Evolutionary conservation across 2,329 filamentous ascomycete species (phyloP).

Genomic region (Zelopaecilomyces penicillatus): DNA sequence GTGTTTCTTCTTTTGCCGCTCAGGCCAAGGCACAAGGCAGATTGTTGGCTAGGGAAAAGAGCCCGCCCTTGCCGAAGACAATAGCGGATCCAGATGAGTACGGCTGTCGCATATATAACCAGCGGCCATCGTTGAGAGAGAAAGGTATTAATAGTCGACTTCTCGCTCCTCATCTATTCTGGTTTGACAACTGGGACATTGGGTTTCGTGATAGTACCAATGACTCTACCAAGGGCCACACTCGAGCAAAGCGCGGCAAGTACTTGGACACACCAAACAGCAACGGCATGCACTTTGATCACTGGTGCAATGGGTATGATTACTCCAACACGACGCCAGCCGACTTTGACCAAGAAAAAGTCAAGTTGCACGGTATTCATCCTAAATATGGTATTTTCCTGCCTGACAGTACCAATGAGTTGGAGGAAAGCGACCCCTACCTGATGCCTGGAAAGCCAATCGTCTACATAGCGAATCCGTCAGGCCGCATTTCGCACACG

Average conservation of each 20-base stretch:
- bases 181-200: slow-evolving; percentile 46
- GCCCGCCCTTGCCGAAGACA: slow-evolving; percentile 29
- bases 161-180: slow-evolving; percentile 37
- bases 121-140: slow-evolving; percentile 31
- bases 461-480: slow-evolving; percentile 39
- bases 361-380: slow-evolving; percentile 43
- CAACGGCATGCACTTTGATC: slow-evolving; percentile 46
- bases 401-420: slow-evolving; percentile 36
- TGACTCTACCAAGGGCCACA: slow-evolving; percentile 44
- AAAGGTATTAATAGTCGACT: slow-evolving; percentile 45
- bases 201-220: slow-evolving; percentile 53
- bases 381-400: slow-evolving; percentile 46
- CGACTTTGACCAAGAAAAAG: slow-evolving; percentile 42
- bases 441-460: slow-evolving; percentile 39
- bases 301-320: slow-evolving; percentile 45
- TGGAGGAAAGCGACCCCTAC: slow-evolving; percentile 30
- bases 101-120: slow-evolving; percentile 39
- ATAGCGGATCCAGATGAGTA: slow-evolving; percentile 41
- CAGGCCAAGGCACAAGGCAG: slow-evolving; percentile 20
- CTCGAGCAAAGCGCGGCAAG: slow-evolving; percentile 42
- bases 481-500: slow-evolving; percentile 39
- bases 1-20: slow-evolving; percentile 13
- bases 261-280: slow-evolving; percentile 47
- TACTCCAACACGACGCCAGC: slow-evolving; percentile 37
- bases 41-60: slow-evolving; percentile 27